These are phyloP conservation scores for Acacia confusa DNA, from an alignment of 306 rosid species.

Conservation along the genomic window DNA sequence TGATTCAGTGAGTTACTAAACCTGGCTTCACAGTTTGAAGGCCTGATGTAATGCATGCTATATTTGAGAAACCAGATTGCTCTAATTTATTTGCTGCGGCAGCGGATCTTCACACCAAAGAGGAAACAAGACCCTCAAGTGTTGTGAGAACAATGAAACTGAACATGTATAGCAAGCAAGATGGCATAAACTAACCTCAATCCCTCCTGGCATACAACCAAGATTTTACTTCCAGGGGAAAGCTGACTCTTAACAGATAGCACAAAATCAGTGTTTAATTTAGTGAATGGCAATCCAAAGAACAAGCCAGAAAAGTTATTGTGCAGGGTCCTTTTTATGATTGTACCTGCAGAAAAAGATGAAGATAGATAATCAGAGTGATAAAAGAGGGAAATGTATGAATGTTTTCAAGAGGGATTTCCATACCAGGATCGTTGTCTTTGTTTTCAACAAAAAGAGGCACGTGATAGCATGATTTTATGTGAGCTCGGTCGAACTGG, in stretches of 20 bases:
- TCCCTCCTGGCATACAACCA: constrained; percentile 95
- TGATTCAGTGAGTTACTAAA: constrained; percentile 25
- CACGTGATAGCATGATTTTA: constrained; percentile 77
- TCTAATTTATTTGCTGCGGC: constrained; percentile 79
- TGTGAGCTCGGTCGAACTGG: constrained; percentile 80
- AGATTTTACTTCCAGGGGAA: constrained; percentile 64
- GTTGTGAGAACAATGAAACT: background rate
- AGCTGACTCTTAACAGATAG: constrained; percentile 70
- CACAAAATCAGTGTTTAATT: constrained; percentile 76
- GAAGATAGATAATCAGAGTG: background rate
- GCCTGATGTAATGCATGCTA: constrained; percentile 85
- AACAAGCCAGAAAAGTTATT: constrained; percentile 91
- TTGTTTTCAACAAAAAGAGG: constrained; percentile 84
- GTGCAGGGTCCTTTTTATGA: constrained; percentile 80
- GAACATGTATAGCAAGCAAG: background rate
- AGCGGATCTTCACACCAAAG: constrained; percentile 66
- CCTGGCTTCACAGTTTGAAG: constrained; percentile 87
- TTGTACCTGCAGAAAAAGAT: constrained; percentile 64
- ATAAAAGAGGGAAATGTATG: background rate
- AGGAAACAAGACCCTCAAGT: constrained; percentile 37
- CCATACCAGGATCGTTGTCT: constrained; percentile 77
- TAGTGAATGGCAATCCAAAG: constrained; percentile 83
- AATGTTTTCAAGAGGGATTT: constrained; percentile 1
- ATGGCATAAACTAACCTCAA: constrained; percentile 61
- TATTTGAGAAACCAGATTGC: constrained; percentile 68